Percentiles rank a stretch among this genome's conserved stretches.
phyloP scores from a whole-genome alignment of 106 monocot species.

The Acorus gramineus region DNA sequence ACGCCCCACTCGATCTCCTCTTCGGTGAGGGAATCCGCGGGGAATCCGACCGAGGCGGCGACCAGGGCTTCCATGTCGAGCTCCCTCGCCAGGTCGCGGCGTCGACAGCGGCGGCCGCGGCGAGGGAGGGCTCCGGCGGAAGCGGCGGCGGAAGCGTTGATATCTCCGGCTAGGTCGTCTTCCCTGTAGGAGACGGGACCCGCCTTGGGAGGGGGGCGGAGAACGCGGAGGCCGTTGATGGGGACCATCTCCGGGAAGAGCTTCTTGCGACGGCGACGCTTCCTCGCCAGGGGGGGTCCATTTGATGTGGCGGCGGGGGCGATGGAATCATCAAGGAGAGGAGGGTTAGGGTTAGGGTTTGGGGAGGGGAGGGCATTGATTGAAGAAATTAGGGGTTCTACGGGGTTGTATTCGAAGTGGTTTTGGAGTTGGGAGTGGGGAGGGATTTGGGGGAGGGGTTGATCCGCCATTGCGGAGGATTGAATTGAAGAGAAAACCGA shows the following conservation, averaged over 20 bases:
- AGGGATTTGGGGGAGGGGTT: too few relatives aligned
- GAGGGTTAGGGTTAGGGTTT: too few relatives aligned
- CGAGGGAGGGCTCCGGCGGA: constrained; percentile 21
- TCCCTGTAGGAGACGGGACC: constrained; percentile 33
- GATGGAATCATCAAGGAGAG: neutral
- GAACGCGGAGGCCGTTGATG: constrained; percentile 31
- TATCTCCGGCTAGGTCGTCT: constrained; percentile 41
- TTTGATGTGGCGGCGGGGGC: neutral
- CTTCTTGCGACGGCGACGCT: constrained; percentile 61
- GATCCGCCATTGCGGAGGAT: too few relatives aligned
- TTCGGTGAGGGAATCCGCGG: constrained; percentile 83
- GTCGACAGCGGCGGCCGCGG: neutral
- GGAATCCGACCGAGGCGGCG: constrained; percentile 74
- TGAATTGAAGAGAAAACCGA: too few relatives aligned
- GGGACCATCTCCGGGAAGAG: constrained; percentile 76
- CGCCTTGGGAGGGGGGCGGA: constrained; percentile 31
- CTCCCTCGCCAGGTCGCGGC: constrained; percentile 34
- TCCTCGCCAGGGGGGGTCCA: constrained; percentile 19
- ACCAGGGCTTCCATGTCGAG: constrained; percentile 78
- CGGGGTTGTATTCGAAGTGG: too few relatives aligned
- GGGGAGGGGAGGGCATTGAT: too few relatives aligned
- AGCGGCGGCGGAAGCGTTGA: constrained; percentile 18
- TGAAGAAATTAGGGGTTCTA: too few relatives aligned
- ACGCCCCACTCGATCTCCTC: constrained; percentile 80
- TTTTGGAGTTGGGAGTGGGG: too few relatives aligned